A percentile compares a stretch with the other conserved stretches of the same genome.
These are phyloP conservation scores for Fusarium stilboides DNA, from an alignment of 2,329 filamentous ascomycete species.

Conservation along the genomic window DNA sequence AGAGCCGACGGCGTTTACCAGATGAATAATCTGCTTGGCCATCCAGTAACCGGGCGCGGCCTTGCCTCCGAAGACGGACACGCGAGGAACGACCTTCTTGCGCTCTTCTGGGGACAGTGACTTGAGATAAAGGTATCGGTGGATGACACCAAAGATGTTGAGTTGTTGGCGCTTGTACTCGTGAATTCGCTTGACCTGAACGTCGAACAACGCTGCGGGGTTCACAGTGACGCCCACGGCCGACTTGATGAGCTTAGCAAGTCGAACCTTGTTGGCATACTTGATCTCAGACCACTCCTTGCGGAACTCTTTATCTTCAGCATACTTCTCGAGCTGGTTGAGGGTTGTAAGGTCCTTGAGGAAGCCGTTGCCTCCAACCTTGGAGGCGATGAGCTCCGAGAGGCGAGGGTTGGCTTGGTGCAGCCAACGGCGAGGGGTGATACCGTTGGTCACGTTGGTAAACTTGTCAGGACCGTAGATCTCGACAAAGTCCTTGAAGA, in stretches of 20 bases:
- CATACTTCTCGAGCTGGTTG: conserved; percentile 86
- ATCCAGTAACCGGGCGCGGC: conserved; percentile 99
- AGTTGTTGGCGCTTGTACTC: conserved; percentile 99
- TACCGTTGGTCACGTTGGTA: conserved; percentile 98
- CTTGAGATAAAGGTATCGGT: conserved; percentile 93
- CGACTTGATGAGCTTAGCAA: conserved; percentile 92
- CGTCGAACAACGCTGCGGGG: conserved; percentile 90
- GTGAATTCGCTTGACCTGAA: conserved; percentile 99
- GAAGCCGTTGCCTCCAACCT: conserved; percentile 86
- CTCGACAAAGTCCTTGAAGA: conserved; percentile 98
- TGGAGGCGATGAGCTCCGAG: conserved; percentile 92
- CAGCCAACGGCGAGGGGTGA: conserved; percentile 95
- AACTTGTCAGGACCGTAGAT: conserved; percentile 98
- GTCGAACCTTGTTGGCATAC: conserved; percentile 91
- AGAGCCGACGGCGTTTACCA: conserved; percentile 91
- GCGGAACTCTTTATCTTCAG: conserved; percentile 90
- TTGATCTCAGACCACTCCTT: conserved; percentile 98
- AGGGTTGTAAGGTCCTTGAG: conserved; percentile 91
- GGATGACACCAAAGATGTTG: conserved; percentile 98
- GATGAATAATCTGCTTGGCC: conserved; percentile 98
- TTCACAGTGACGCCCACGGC: conserved; percentile 87
- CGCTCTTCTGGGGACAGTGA: conserved; percentile 84
- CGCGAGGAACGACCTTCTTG: conserved; percentile 88
- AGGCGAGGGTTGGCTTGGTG: conserved; percentile 96
- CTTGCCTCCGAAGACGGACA: conserved; percentile 98